Percentiles rank a stretch among this genome's conserved stretches.
phyloP scores from a whole-genome alignment of 1,284 basidiomycete genomes.

The Rhodotorula sp. region DNA sequence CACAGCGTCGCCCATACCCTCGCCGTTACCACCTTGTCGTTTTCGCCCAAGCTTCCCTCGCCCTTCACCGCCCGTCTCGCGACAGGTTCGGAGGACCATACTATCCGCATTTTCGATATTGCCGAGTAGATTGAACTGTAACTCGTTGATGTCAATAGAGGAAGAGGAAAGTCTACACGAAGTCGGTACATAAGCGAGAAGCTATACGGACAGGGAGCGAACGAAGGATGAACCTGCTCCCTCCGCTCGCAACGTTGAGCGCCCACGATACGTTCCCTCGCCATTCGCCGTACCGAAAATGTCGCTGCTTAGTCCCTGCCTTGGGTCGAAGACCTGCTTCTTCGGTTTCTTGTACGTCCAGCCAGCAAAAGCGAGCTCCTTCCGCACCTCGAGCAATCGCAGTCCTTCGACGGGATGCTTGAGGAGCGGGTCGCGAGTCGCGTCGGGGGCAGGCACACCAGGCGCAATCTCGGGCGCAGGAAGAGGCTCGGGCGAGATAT shows the following conservation, averaged over 20 bases:
- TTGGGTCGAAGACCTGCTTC: conserved; percentile 28
- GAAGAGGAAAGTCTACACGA: background rate
- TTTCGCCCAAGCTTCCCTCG: conserved; percentile 13
- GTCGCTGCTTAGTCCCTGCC: conserved; percentile 1
- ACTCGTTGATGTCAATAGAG: background rate
- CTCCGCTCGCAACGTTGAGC: background rate
- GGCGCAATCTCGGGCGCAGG: conserved; percentile 82
- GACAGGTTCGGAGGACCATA: conserved; percentile 51
- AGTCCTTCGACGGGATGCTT: conserved; percentile 77
- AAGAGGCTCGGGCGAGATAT: conserved; percentile 56
- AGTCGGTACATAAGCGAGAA: background rate
- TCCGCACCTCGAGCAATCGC: conserved; percentile 82
- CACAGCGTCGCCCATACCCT: conserved; percentile 48
- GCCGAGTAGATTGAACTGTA: background rate
- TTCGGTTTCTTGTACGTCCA: conserved; percentile 39
- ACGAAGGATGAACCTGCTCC: conserved; percentile 20
- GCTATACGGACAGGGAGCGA: conserved; percentile 23
- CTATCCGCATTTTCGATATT: conserved; percentile 48
- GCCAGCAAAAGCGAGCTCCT: conserved; percentile 51
- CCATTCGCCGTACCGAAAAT: conserved; percentile 11
- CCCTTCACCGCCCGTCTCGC: conserved; percentile 46
- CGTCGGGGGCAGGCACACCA: conserved; percentile 55
- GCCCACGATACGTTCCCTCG: conserved; percentile 5
- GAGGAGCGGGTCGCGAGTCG: conserved; percentile 82
- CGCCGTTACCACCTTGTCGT: conserved; percentile 47